phyloP scores from a whole-genome alignment of 192 early-diverging fungal genomes.

The Oehlia diaphana region DNA sequence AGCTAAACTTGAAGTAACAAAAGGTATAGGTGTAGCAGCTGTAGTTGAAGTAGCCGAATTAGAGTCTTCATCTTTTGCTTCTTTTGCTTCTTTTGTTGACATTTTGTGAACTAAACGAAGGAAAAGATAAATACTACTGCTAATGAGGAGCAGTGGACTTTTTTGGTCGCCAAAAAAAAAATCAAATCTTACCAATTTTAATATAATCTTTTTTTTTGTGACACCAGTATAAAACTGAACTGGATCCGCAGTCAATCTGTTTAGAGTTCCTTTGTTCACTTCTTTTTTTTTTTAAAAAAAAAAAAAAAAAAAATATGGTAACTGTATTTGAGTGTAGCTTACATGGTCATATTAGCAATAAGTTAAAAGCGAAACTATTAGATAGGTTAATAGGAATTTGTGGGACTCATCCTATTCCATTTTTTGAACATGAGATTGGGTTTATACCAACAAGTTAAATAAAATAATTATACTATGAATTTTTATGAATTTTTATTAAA shows the following conservation, averaged over 20 bases:
- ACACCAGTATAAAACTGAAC: too few species aligned
- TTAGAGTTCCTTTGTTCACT: too few species aligned
- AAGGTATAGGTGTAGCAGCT: background rate
- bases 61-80: background rate
- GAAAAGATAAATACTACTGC: too few species aligned
- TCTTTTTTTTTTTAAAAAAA: too few species aligned
- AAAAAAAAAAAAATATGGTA: slow-evolving; percentile 32
- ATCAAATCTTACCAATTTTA: too few species aligned
- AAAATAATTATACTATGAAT: background rate
- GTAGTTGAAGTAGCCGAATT: background rate
- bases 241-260: too few species aligned
- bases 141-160: too few species aligned
- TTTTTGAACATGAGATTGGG: slow-evolving; percentile 68
- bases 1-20: background rate
- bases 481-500: background rate
- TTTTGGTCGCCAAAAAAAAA: too few species aligned
- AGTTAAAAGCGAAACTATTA: slow-evolving; percentile 53
- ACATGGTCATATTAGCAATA: slow-evolving; percentile 49
- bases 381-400: slow-evolving; percentile 69
- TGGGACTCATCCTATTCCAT: slow-evolving; percentile 57
- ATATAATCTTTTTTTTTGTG: too few species aligned
- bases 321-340: slow-evolving; percentile 50
- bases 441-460: slow-evolving; percentile 61
- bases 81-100: background rate
- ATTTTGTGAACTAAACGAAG: background rate